phyloP scores from a whole-genome alignment of 129 eudicot species.

The Pulicaria dysenterica region DNA sequence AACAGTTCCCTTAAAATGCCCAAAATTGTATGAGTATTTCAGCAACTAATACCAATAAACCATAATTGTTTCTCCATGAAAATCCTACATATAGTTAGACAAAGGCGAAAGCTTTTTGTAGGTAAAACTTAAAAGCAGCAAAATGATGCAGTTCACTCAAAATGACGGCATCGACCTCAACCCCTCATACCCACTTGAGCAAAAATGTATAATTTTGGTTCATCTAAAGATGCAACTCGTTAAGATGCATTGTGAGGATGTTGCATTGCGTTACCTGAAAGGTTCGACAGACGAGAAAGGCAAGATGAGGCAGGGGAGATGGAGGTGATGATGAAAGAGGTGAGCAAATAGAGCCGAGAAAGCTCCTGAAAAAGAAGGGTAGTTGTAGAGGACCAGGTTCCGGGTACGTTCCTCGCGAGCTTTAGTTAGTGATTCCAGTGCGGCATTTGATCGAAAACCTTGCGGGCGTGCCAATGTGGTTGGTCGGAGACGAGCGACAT shows the following conservation, averaged over 20 bases:
- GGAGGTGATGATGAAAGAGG: constrained; percentile 66
- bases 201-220: not conserved
- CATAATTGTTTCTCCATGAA: too few species aligned
- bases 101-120: not conserved
- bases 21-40: too few species aligned
- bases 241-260: not conserved
- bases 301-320: constrained; percentile 69
- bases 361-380: constrained; percentile 90
- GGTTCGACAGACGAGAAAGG: constrained; percentile 84
- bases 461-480: constrained; percentile 32
- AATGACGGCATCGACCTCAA: not conserved
- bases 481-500: not conserved
- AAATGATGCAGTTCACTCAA: not conserved
- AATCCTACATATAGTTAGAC: not conserved
- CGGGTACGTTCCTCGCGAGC: constrained; percentile 56
- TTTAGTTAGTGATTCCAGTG: constrained; percentile 60
- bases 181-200: not conserved
- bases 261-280: constrained; percentile 47
- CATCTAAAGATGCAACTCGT: not conserved
- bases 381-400: constrained; percentile 71
- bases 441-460: constrained; percentile 80
- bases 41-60: too few species aligned
- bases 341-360: constrained; percentile 78
- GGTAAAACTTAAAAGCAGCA: not conserved
- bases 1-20: too few species aligned